These are phyloP conservation scores for Hymenoscyphus albidus DNA, from an alignment of 2,329 filamentous ascomycete species.

Conservation along the genomic window DNA sequence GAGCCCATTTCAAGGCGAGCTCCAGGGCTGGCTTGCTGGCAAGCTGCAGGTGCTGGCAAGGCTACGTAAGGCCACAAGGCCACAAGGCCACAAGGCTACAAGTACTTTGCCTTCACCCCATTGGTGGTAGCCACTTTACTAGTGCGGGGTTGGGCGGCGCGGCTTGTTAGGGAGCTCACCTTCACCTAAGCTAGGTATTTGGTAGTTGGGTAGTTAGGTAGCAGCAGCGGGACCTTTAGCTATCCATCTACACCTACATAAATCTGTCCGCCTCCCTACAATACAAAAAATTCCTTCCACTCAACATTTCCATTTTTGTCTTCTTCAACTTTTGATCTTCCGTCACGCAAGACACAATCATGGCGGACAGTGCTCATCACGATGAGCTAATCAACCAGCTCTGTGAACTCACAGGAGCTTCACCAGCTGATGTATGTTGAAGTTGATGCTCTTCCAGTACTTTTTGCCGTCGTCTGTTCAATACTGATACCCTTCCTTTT, in stretches of 20 bases:
- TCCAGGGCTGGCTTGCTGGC: background rate
- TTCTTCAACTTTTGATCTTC: background rate
- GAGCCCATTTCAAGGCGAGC: background rate
- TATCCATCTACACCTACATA: background rate
- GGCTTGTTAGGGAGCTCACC: background rate
- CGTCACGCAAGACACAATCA: conserved; percentile 18
- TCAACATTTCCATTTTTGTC: background rate
- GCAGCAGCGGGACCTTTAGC: too few relatives aligned
- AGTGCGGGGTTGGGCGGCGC: background rate
- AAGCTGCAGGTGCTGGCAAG: background rate
- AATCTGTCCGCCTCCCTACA: background rate
- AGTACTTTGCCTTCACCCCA: too few relatives aligned
- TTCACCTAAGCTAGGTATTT: background rate
- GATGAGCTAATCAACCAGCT: conserved; percentile 50
- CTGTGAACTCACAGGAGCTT: conserved; percentile 51
- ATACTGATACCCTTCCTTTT: conserved; percentile 15
- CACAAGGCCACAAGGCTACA: too few relatives aligned
- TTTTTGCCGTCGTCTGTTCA: background rate
- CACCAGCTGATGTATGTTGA: conserved; percentile 43
- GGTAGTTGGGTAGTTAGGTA: too few relatives aligned
- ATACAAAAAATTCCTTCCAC: background rate
- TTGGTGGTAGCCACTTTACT: too few relatives aligned
- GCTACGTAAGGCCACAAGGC: too few relatives aligned
- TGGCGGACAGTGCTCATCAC: conserved; percentile 37
- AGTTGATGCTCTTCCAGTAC: background rate